Evolutionary conservation across 352 stramenopile species (phyloP), one percentile per base, ranked within the genome.

Genomic region (Pythium phragmiticola): DNA sequence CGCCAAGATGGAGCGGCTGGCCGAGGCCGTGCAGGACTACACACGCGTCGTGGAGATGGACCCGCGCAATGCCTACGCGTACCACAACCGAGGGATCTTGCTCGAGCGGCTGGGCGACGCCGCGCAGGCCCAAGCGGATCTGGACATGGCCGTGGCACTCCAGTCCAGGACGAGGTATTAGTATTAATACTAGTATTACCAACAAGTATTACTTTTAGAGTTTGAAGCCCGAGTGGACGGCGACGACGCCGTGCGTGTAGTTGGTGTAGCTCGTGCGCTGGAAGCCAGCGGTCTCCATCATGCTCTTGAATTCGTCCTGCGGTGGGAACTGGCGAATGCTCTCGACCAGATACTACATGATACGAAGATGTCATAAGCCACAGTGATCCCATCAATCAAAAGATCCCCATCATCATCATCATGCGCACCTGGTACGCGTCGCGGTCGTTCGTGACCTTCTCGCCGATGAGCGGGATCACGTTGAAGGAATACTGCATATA

Each of bases 281-380:
- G 77, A 99, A 99, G 41, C 97, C 97, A n/a, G 87, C 97, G 33
- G 87, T 71, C 54, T 95, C 75, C 66, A 99, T 98, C 86, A 98
- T 97, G 17, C 72, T 61, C 70, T 98, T 82, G 49, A 99, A 96
- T 69, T 97, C 84, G 16, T 98, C 88, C 76, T 99, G 96, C 39
- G 90, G 84, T n/a, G 96, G 97, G 76, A 99, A 99, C 73, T 99
- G 97, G 51, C 98, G 91, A 72, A 99, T 99, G 73, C 93, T 99
- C 76, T 99, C 98, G 13, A 99, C 98, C 23, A 99, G 66, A 73
- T 99, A 99, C 80, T 94, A 9, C 7, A 52, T 12, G 4, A 5
- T 30, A 3, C 11, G 33, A 13, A 39, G 34, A 14, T 6, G 34
- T 39, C 4, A 39, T 39, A 39, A 39, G 34, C 7, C 11, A 39